phyloP scores from a whole-genome alignment of 2,329 filamentous ascomycete genomes.

The Dothiorella sarmentorum region DNA sequence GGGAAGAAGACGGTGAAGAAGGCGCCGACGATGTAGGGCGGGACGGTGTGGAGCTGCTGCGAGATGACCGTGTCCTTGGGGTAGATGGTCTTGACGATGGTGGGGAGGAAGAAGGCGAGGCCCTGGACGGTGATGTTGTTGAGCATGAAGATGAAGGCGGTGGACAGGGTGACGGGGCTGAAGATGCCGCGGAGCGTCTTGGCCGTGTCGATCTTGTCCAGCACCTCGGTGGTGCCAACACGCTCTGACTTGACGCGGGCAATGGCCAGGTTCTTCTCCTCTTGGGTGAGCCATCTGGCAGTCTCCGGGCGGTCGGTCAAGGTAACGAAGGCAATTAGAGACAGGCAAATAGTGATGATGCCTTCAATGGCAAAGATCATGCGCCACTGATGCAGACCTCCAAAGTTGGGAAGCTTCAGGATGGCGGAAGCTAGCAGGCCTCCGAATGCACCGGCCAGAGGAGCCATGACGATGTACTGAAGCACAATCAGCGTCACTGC shows the following conservation, averaged over 20 bases:
- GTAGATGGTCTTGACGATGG: conserved; percentile 68
- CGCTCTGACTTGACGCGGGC: conserved; percentile 67
- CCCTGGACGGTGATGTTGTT: conserved; percentile 70
- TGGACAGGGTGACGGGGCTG: conserved; percentile 59
- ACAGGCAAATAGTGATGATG: conserved; percentile 57
- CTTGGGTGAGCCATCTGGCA: conserved; percentile 61
- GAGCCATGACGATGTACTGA: conserved; percentile 65
- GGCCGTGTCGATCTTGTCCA: conserved; percentile 59
- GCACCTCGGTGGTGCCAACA: conserved; percentile 58
- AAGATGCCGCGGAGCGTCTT: conserved; percentile 63
- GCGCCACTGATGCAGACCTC: conserved; percentile 56
- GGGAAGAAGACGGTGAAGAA: conserved; percentile 64
- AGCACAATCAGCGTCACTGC: too few relatives aligned
- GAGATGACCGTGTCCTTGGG: conserved; percentile 54
- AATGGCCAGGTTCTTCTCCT: conserved; percentile 64
- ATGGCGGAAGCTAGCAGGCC: conserved; percentile 62
- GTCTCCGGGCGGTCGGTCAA: conserved; percentile 67
- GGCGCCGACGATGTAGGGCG: conserved; percentile 65
- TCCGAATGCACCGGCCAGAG: conserved; percentile 68
- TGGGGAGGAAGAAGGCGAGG: conserved; percentile 66
- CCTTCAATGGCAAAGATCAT: conserved; percentile 74
- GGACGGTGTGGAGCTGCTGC: conserved; percentile 68
- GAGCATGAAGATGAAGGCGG: conserved; percentile 58
- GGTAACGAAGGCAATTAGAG: conserved; percentile 60
- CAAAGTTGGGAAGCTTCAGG: conserved; percentile 58